Base-by-base conservation (phyloP, 2,329 filamentous ascomycete genomes). In the Hawksworthiomyces lignivorus region DNA sequence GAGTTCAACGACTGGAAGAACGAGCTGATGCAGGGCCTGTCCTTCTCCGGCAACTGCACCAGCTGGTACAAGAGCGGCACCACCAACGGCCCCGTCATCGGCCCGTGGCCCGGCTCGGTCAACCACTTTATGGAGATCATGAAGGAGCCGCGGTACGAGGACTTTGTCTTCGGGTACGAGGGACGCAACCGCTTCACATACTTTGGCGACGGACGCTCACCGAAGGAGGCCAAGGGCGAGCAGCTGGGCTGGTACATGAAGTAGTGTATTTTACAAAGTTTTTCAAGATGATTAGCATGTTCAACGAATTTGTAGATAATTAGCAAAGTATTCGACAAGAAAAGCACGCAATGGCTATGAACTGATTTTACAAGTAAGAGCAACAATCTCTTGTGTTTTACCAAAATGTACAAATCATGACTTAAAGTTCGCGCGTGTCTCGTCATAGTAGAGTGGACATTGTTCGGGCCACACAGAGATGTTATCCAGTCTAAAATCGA, bases 11-110 rank as follows among this genome's bases (percentile, higher is more conserved):
- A 53, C 39, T 55, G 51, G 7, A 55, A 58, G 3, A 36, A 48
- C 30, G 55, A 55, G 32, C 56, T 62, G 45, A 42, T 57, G 59
- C 37, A 36, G 7, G 55, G 9, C 52, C 53, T 1, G 29, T 55
- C 58, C 5, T 62, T 56, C 40, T 47, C 53, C 28, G 54, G 52
- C 34, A 28, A 48, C 6, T 61, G 54, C 37, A 40, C 42, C 17
- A 49, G 44, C 17, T 56, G 54, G 54, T 59, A 50, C 36, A 59
- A 57, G 41, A 46, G 44, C 8, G 49, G 49, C 4, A 50, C 36
- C 0, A 39, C 47, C 7, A 48, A 51, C 10, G 56, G 56, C 5
- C 50, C 47, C 3, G 48, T 57, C 14, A 43, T 38, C 3, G 42
- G 27, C 5, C 43, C 33, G 12, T 45, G 43, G 43, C 43, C 43